These are phyloP conservation scores for Monosporascus sp. DNA, from an alignment of 2,329 filamentous ascomycete genomes.

Conservation along the genomic window DNA sequence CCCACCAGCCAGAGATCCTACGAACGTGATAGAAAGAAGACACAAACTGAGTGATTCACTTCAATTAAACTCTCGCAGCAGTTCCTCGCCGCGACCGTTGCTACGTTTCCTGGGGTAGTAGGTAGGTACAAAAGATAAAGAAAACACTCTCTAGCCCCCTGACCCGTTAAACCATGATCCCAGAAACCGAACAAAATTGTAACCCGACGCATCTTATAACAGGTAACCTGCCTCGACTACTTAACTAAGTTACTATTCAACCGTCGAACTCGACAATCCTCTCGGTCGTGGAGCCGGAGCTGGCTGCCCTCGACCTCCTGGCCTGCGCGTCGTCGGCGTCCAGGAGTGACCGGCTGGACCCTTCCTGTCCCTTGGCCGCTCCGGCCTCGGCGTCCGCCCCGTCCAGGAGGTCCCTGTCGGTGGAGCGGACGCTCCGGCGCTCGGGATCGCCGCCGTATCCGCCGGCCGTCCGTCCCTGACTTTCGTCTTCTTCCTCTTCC, in stretches of 20 bases:
- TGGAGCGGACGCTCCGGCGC: constrained; percentile 57
- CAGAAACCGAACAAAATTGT: no score
- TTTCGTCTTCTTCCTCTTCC: constrained; percentile 63
- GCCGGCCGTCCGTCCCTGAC: constrained; percentile 24
- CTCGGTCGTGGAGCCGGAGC: constrained; percentile 28
- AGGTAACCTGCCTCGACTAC: constrained; percentile 1
- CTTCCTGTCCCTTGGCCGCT: constrained; percentile 30
- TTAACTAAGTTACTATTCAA: constrained; percentile 21
- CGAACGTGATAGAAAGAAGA: no score
- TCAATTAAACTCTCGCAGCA: no score
- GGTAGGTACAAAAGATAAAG: no score
- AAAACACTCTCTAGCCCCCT: no score
- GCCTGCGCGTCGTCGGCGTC: constrained; percentile 21
- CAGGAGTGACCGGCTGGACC: constrained; percentile 21
- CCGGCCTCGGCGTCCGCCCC: constrained; percentile 68
- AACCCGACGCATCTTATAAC: no score
- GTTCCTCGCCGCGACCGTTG: no score
- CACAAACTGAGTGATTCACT: no score
- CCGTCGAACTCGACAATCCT: constrained; percentile 44
- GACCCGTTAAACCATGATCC: constrained; percentile 17
- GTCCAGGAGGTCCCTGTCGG: constrained; percentile 66
- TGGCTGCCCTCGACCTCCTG: constrained; percentile 15
- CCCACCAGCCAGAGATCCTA: no score
- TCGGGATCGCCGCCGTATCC: constrained; percentile 52
- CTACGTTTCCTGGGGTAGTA: no score